phyloP scores from a whole-genome alignment of 345 rosid genomes.

The Jatropha curcas region DNA sequence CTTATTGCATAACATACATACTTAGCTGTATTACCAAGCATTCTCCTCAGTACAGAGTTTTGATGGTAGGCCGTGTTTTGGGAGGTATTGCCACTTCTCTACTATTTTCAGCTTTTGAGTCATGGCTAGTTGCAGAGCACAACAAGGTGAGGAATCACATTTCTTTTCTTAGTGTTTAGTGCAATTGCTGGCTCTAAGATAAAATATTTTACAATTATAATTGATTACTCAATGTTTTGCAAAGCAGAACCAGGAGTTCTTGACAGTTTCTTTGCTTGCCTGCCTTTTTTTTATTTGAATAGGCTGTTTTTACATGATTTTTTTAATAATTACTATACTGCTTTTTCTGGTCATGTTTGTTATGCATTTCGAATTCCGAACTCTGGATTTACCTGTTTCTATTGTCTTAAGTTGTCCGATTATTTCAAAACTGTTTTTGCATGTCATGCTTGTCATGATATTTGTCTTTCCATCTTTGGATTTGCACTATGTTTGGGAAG shows the following conservation, averaged over 20 bases:
- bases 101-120: constrained; percentile 24
- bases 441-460: too few relatives aligned
- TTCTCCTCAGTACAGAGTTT: constrained; percentile 83
- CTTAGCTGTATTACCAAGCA: constrained; percentile 92
- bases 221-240: not conserved
- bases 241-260: not conserved
- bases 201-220: too few relatives aligned
- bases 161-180: not conserved
- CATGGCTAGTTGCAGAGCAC: constrained; percentile 23
- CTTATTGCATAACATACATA: constrained; percentile 80
- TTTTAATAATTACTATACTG: not conserved
- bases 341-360: not conserved
- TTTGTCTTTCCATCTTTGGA: too few relatives aligned
- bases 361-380: not conserved
- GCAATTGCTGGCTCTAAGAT: not conserved
- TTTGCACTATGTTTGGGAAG: too few relatives aligned
- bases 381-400: not conserved
- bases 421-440: too few relatives aligned
- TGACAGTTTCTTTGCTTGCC: not conserved
- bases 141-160: constrained; percentile 1
- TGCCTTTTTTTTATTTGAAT: not conserved
- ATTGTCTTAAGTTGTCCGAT: too few relatives aligned
- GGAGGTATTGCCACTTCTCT: constrained; percentile 39
- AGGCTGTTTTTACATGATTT: not conserved
- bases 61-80: constrained; percentile 79